Evolutionary conservation across 2,329 filamentous ascomycete genomes (phyloP), one percentile per base, ranked within the genome.

Genomic region (Magnaporthiopsis incrustans): DNA sequence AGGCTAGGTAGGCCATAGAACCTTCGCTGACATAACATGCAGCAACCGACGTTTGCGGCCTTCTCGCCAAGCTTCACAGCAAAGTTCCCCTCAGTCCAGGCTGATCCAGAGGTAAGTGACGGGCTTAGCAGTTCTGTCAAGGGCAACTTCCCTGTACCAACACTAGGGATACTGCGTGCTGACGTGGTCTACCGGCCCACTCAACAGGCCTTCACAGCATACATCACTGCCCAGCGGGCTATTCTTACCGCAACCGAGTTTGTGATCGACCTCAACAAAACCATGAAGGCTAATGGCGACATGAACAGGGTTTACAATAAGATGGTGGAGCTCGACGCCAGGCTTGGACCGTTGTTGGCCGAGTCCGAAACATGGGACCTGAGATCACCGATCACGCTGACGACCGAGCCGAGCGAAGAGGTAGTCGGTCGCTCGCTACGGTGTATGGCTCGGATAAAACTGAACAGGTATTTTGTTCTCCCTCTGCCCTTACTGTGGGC

Each of bases 241-340:
- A 81, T 82, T 57, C 69, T 82, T 1, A 73, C 76, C 1, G 76
- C 79, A 2, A 81, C 79, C 1, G 75, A 79, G 65, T 82, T 81
- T 65, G 78, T 80, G 14, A 78, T 79, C 32, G 77, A 81, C 63
- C 74, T 81, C 26, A 80, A 80, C 67, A 75, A 77, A 63, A 73
- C 74, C 6, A 70, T 78, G 64, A 76, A 76, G 61, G 68, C 70
- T 4, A 71, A 75, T 26, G 68, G 69, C 7, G 75, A 79, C 64
- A 76, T 80, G 72, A 71, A 68, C 8, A 72, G 70, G 6, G 76
- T 81, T 35, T 81, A 74, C 65, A 68, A 71, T 38, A 74, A 74
- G 53, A 79, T 79, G 76, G 69, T 69, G 33, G 76, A 79, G 59
- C 73, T 79, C 18, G 78, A 80, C 67, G 66, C 66, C 25, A 69